These are phyloP conservation scores for Rhodotorula graminis DNA, from an alignment of 768 basidiomycete genomes.

Conservation along the genomic window DNA sequence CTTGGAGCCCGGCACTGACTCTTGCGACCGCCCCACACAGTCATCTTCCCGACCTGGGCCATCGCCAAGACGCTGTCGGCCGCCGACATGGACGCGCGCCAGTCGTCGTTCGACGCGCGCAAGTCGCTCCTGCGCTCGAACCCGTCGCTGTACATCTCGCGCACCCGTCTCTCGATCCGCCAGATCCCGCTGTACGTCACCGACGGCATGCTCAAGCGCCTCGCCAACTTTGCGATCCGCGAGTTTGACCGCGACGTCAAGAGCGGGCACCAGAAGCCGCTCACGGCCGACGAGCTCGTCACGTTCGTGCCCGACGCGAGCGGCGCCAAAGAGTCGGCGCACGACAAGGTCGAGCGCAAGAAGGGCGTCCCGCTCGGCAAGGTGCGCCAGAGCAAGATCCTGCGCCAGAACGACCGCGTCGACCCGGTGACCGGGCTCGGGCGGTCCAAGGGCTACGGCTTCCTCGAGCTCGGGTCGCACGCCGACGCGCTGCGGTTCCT, in stretches of 20 bases:
- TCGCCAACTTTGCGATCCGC: constrained; percentile 73
- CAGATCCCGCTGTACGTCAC: constrained; percentile 86
- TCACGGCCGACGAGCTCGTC: constrained; percentile 69
- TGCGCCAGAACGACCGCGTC: constrained; percentile 80
- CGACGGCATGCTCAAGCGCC: constrained; percentile 80
- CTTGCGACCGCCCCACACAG: constrained; percentile 43
- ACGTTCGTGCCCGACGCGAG: constrained; percentile 45
- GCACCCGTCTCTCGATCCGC: constrained; percentile 86
- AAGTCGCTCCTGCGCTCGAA: constrained; percentile 77
- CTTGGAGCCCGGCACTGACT: no score
- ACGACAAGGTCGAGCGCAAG: constrained; percentile 45
- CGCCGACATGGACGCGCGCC: constrained; percentile 78
- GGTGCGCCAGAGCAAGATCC: constrained; percentile 87
- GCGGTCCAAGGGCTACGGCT: constrained; percentile 88
- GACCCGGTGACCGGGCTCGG: constrained; percentile 82
- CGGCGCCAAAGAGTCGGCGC: constrained; percentile 36
- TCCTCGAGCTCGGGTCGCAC: constrained; percentile 82
- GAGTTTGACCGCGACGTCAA: constrained; percentile 75
- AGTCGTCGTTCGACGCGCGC: constrained; percentile 77
- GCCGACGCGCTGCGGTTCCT: constrained; percentile 84
- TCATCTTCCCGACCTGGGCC: constrained; percentile 81
- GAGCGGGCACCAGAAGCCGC: constrained; percentile 55
- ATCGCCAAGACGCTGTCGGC: constrained; percentile 66
- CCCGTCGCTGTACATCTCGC: constrained; percentile 88
- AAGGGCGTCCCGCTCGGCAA: constrained; percentile 50